phyloP scores from a whole-genome alignment of 208 protist genomes.

The Acanthamoeba rhysodes region DNA sequence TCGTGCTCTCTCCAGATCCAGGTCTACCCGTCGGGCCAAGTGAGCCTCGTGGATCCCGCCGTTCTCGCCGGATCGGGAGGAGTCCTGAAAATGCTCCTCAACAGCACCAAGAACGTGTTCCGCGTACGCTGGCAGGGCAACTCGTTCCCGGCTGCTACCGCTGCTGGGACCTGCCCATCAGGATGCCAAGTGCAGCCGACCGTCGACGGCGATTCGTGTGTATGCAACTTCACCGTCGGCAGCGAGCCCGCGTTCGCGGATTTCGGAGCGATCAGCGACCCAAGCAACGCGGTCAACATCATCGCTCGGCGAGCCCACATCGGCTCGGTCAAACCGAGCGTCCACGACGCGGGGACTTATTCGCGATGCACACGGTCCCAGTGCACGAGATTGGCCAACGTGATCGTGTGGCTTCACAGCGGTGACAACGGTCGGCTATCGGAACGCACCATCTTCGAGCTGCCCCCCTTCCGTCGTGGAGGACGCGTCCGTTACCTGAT shows the following conservation, averaged over 20 bases:
- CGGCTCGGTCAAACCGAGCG: conserved; percentile 22
- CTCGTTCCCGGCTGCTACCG: background rate
- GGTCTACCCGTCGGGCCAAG: conserved; percentile 23
- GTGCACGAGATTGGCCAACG: conserved; percentile 26
- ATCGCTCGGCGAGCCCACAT: conserved; percentile 7
- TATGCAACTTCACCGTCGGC: conserved; percentile 41
- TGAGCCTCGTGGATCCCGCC: conserved; percentile 49
- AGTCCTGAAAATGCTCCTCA: background rate
- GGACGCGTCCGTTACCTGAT: conserved; percentile 12
- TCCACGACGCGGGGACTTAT: conserved; percentile 1
- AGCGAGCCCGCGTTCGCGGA: background rate
- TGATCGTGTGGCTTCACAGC: conserved; percentile 23
- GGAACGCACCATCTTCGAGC: conserved; percentile 73
- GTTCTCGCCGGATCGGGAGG: background rate
- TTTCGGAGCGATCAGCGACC: background rate
- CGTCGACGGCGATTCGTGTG: conserved; percentile 9
- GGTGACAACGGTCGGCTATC: conserved; percentile 1
- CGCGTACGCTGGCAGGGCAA: conserved; percentile 52
- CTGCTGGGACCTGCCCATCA: background rate
- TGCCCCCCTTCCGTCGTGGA: background rate
- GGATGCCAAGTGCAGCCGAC: conserved; percentile 1
- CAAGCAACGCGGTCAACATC: conserved; percentile 2
- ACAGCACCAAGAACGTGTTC: conserved; percentile 35
- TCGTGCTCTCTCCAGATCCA: conserved; percentile 22
- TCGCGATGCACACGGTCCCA: background rate